Conservation (phyloP, 2,329 filamentous ascomycete species). For the Bipolaris bicolor region DNA sequence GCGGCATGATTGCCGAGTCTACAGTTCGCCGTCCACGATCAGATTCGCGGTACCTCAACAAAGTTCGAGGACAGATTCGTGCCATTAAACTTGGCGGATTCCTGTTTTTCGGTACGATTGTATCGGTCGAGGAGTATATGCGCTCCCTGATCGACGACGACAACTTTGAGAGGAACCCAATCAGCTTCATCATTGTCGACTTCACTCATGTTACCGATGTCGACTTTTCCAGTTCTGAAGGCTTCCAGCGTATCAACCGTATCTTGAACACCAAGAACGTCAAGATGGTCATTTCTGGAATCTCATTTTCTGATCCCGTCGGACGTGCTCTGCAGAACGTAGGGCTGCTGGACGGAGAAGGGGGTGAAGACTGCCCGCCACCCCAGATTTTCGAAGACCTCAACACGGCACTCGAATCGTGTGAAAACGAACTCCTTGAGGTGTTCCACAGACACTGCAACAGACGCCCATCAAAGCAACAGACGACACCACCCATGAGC, state of each 20-base stretch:
- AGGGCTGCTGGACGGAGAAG: constrained; percentile 75
- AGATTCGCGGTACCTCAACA: constrained; percentile 83
- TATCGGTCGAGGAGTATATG: constrained; percentile 90
- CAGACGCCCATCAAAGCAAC: constrained; percentile 46
- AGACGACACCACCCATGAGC: constrained; percentile 44
- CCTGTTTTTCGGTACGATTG: constrained; percentile 98
- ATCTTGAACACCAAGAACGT: constrained; percentile 79
- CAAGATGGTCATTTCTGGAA: constrained; percentile 79
- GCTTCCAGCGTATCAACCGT: constrained; percentile 89
- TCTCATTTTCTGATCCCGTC: constrained; percentile 76
- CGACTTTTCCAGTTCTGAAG: constrained; percentile 95
- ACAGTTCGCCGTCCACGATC: constrained; percentile 90
- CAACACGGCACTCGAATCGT: constrained; percentile 91
- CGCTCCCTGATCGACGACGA: constrained; percentile 82
- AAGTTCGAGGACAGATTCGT: constrained; percentile 86
- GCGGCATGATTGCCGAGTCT: constrained; percentile 85
- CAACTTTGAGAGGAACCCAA: constrained; percentile 75
- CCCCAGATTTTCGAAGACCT: constrained; percentile 80
- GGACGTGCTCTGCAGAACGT: constrained; percentile 82
- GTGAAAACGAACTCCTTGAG: constrained; percentile 90
- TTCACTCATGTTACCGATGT: constrained; percentile 88
- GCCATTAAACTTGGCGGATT: constrained; percentile 92
- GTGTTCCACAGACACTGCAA: constrained; percentile 57
- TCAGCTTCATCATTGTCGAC: constrained; percentile 89
- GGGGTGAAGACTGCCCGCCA: constrained; percentile 62